These are phyloP conservation scores for Juglanconis juglandina DNA, from an alignment of 2,329 filamentous ascomycete genomes.

Conservation along the genomic window DNA sequence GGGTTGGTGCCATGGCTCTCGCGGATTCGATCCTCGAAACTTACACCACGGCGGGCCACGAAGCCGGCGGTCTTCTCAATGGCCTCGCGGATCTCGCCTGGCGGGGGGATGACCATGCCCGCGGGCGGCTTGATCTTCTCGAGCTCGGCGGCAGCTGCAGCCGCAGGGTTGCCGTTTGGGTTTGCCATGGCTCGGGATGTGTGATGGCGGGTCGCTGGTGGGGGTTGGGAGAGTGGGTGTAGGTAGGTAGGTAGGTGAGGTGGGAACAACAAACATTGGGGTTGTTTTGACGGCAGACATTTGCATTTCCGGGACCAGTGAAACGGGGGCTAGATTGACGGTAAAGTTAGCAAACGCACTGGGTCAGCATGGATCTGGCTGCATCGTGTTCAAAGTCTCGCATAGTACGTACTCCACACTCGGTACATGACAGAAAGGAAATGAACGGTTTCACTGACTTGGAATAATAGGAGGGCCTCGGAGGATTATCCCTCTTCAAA, in stretches of 20 bases:
- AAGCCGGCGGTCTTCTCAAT: slow-evolving; percentile 96
- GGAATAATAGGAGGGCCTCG: background rate
- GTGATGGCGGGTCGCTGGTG: slow-evolving; percentile 20
- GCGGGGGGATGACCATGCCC: slow-evolving; percentile 84
- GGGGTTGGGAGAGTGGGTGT: slow-evolving; percentile 19
- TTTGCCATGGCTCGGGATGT: slow-evolving; percentile 31
- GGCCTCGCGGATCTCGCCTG: slow-evolving; percentile 72
- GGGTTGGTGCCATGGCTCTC: slow-evolving; percentile 79
- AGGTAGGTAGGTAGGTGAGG: slow-evolving; percentile 19
- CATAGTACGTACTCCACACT: background rate
- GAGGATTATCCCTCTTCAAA: background rate
- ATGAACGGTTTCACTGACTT: background rate
- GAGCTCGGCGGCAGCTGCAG: slow-evolving; percentile 44
- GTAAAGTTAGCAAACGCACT: background rate
- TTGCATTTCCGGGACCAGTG: too few relatives aligned
- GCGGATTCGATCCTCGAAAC: slow-evolving; percentile 80
- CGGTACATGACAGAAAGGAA: background rate
- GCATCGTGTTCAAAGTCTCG: slow-evolving; percentile 2
- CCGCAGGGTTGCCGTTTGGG: slow-evolving; percentile 51
- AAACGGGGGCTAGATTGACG: too few relatives aligned
- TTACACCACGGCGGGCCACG: slow-evolving; percentile 64
- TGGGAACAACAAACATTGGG: background rate
- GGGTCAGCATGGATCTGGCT: background rate
- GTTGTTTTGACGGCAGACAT: too few relatives aligned
- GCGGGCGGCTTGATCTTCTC: slow-evolving; percentile 74